These are phyloP conservation scores for Pigoraptor vietnamica DNA, from an alignment of 78 protist species.

Conservation along the genomic window DNA sequence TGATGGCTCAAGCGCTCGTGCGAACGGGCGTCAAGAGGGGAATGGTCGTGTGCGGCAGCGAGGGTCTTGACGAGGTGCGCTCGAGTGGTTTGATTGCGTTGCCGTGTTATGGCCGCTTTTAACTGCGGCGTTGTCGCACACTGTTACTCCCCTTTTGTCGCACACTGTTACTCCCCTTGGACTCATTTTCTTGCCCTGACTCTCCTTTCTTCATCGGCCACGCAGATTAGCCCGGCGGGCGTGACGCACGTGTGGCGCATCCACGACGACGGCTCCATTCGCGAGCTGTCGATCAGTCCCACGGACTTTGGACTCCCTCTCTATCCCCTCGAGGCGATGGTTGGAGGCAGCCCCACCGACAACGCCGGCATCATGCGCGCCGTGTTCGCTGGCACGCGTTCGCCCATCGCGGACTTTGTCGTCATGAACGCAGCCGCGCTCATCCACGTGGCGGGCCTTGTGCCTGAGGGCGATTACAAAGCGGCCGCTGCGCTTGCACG, in stretches of 20 bases:
- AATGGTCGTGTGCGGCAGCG: slow-evolving; percentile 26
- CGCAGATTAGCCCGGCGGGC: slow-evolving; percentile 18
- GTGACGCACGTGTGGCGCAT: slow-evolving; percentile 38
- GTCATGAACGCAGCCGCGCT: slow-evolving; percentile 43
- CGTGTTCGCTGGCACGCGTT: slow-evolving; percentile 11
- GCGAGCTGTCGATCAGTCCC: not conserved
- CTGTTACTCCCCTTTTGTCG: not conserved
- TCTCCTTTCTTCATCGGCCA: not conserved
- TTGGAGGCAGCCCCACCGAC: slow-evolving; percentile 30
- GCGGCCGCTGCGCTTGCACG: not conserved
- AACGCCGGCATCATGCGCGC: slow-evolving; percentile 14
- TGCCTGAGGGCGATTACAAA: not conserved
- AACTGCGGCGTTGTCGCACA: not conserved
- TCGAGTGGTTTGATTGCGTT: not conserved
- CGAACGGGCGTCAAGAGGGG: not conserved
- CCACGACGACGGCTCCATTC: not conserved
- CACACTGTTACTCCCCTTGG: not conserved
- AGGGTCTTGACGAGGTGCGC: slow-evolving; percentile 49
- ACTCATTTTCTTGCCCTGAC: too few relatives aligned
- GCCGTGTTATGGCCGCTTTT: too few relatives aligned
- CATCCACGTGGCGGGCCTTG: not conserved
- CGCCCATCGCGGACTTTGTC: slow-evolving; percentile 28
- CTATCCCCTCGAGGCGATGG: not conserved
- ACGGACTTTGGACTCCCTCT: slow-evolving; percentile 25
- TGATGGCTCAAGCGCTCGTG: slow-evolving; percentile 11